Evolutionary conservation across 139 green algal species (phyloP), one percentile per base, ranked within the genome.

Genomic region (Asterochloris sp.): DNA sequence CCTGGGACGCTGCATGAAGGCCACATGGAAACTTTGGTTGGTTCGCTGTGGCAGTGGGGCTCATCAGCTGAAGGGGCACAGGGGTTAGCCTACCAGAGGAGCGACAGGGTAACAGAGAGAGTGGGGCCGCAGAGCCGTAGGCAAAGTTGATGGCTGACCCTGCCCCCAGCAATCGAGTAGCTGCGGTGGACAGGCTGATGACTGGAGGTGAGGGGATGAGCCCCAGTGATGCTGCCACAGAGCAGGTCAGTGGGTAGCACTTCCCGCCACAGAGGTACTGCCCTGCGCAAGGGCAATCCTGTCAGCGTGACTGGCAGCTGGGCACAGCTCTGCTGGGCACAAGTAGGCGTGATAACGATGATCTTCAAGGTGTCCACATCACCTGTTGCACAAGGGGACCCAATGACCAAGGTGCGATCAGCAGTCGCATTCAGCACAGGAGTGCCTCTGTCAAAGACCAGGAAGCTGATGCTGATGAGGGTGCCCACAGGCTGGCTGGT

Each of bases 331-430:
- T 26, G 66, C 66, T 26, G 21, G 66, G 66, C 21, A 69, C 64
- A 71, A 71, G 66, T 2, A 24, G 2, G 17, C 4, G 21, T 71
- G 66, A 4, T 24, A 26, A 10, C 4, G 21, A 71, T 71, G 21
- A 71, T 21, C 17, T 26, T 24, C 66, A 13, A 71, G 4, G 66
- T 71, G 66, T 26, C 8, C 17, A 24, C 66, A 71, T 67, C 54
- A 79, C 74, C 74, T 38, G 74, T 13, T 28, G 47, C 10, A 27
- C 76, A 80, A 19, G 76, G 76, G 11, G 76, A 69, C 0, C 60
- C 68, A 11, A 80, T 80, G 76, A 80, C 60, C 60, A 80, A 62
- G 60, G 76, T 80, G 60, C 76, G 76, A 11, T 69, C 68, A n/a
- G 28, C 76, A 16, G 54, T 69, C 60, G 76, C 76, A 16, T 23